These are phyloP conservation scores for Neofusicoccum kwambonambiense DNA, from an alignment of 2,329 filamentous ascomycete species.

Conservation along the genomic window DNA sequence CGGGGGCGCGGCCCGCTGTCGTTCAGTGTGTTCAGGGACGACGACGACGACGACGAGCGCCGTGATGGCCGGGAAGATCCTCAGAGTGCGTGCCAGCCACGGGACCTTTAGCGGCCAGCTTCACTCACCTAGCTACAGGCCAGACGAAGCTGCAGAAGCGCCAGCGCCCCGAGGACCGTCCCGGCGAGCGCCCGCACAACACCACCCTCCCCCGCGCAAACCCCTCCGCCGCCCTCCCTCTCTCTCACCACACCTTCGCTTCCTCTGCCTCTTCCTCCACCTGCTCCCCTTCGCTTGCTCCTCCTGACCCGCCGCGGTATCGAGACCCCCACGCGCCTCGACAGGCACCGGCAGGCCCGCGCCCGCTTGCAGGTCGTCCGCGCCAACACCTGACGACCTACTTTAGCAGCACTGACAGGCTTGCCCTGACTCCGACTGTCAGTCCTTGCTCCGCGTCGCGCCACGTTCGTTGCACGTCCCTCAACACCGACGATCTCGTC, in stretches of 20 bases:
- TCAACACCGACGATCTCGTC: neutral
- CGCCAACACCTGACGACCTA: neutral
- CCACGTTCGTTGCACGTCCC: neutral
- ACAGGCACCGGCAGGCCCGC: neutral
- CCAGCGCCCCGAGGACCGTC: neutral
- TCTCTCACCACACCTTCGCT: neutral
- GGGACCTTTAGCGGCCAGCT: neutral
- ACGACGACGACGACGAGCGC: neutral
- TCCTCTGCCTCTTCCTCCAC: neutral
- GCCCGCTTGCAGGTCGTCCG: neutral
- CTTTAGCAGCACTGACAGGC: neutral
- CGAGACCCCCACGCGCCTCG: neutral
- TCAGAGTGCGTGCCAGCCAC: conserved; percentile 3
- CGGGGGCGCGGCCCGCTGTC: neutral
- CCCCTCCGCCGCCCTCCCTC: neutral
- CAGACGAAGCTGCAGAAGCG: neutral
- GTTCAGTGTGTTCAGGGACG: conserved; percentile 11
- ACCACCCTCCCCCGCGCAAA: neutral
- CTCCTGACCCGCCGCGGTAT: neutral
- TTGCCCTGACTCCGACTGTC: neutral
- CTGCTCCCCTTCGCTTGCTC: neutral
- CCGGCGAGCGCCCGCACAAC: neutral
- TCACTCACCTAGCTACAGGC: neutral
- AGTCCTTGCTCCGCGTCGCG: neutral
- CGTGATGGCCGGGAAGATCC: neutral